A percentile compares a stretch with the other conserved stretches of the same genome.
phyloP scores from a whole-genome alignment of 371 early-diverging fungal genomes.

The Gilbertella persicaria region DNA sequence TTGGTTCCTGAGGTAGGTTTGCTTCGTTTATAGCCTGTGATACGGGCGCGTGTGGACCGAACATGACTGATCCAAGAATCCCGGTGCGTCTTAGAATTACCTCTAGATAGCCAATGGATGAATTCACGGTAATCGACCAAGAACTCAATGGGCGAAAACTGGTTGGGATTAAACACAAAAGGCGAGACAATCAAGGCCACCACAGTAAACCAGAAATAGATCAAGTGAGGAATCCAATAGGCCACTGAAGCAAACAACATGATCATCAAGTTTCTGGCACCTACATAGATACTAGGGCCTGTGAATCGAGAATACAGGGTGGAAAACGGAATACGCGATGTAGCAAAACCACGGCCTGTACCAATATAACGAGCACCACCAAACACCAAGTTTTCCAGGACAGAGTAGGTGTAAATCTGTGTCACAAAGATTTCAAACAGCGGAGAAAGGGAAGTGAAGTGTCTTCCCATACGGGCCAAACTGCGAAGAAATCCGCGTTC shows the following conservation, averaged over 20 bases:
- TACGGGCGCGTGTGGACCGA: constrained; percentile 69
- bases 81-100: constrained; percentile 71
- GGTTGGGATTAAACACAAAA: constrained; percentile 85
- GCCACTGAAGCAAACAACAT: constrained; percentile 75
- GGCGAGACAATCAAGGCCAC: constrained; percentile 75
- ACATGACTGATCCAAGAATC: constrained; percentile 85
- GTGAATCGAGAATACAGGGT: constrained; percentile 80
- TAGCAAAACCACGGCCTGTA: constrained; percentile 92
- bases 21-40: constrained; percentile 78
- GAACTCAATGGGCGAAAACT: constrained; percentile 75
- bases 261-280: constrained; percentile 71
- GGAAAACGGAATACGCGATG: constrained; percentile 78
- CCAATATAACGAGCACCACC: constrained; percentile 90
- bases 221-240: constrained; percentile 72
- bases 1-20: constrained; percentile 44
- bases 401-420: constrained; percentile 84
- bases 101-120: constrained; percentile 81
- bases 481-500: constrained; percentile 84
- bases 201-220: constrained; percentile 88
- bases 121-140: constrained; percentile 80
- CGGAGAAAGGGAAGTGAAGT: constrained; percentile 82
- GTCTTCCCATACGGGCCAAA: constrained; percentile 75
- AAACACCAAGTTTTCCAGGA: constrained; percentile 79
- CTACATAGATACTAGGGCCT: constrained; percentile 78
- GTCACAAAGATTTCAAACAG: constrained; percentile 91